phyloP scores from a whole-genome alignment of 176 grass and related monocot genomes.

The Pharus latifolius region DNA sequence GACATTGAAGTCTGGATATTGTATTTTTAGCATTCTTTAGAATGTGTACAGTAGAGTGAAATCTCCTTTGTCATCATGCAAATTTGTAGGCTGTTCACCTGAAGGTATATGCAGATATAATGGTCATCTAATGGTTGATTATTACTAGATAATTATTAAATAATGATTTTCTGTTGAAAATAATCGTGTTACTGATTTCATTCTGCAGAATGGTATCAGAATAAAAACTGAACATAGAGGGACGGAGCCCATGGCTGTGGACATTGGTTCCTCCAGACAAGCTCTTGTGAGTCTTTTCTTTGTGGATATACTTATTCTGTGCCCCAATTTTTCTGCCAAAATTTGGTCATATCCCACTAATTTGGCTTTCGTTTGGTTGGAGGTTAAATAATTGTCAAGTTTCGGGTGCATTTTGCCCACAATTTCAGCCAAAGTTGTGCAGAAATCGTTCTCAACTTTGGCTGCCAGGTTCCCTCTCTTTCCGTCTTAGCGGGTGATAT shows the following conservation, averaged over 20 bases:
- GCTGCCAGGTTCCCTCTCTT: too few species aligned
- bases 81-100: background rate
- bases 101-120: background rate
- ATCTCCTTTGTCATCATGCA: background rate
- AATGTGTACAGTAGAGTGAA: background rate
- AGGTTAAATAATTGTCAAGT: too few species aligned
- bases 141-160: too few species aligned
- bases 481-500: too few species aligned
- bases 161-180: background rate
- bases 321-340: too few species aligned
- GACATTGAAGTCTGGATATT: background rate
- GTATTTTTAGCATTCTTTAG: background rate
- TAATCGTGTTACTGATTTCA: background rate
- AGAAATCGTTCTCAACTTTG: too few species aligned
- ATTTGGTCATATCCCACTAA: too few species aligned
- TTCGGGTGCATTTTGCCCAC: too few species aligned
- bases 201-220: constrained; percentile 23
- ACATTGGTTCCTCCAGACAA: constrained; percentile 10
- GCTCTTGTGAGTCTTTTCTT: constrained; percentile 20
- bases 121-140: too few species aligned
- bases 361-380: too few species aligned
- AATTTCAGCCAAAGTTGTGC: too few species aligned
- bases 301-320: too few species aligned
- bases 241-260: constrained; percentile 23
- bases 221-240: constrained; percentile 23